Conservation (phyloP, 768 basidiomycete genomes). For the Cystobasidium tubakii region DNA sequence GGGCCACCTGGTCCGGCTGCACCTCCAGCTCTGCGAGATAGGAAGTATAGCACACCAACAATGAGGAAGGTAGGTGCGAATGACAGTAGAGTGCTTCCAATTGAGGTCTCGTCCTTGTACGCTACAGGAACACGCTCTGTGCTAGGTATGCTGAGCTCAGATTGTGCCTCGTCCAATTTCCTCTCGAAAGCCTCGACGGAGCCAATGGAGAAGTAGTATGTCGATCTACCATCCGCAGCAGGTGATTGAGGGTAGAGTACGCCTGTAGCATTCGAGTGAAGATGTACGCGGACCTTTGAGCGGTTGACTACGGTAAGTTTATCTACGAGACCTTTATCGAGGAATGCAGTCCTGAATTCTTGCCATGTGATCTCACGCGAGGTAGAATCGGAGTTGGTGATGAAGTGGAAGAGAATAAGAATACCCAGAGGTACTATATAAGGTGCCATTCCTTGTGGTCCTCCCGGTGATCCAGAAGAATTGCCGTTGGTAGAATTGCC, state of each 20-base stretch:
- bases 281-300: constrained; percentile 78
- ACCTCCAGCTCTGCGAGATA: constrained; percentile 63
- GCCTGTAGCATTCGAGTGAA: constrained; percentile 82
- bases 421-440: constrained; percentile 40
- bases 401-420: constrained; percentile 43
- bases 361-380: constrained; percentile 93
- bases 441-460: constrained; percentile 11
- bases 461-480: constrained; percentile 34
- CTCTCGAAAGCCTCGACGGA: constrained; percentile 95
- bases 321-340: constrained; percentile 92
- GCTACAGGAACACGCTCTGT: constrained; percentile 93
- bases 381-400: constrained; percentile 23
- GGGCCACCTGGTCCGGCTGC: constrained; percentile 57
- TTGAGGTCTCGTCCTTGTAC: constrained; percentile 89
- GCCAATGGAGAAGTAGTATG: constrained; percentile 91
- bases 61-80: constrained; percentile 93
- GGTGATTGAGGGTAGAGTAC: constrained; percentile 63
- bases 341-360: constrained; percentile 94
- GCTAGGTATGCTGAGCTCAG: constrained; percentile 82
- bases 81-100: constrained; percentile 70
- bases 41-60: constrained; percentile 80
- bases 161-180: constrained; percentile 87
- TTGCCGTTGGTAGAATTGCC: background rate
- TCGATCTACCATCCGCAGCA: constrained; percentile 45
- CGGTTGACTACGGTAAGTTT: constrained; percentile 87